Conservation (phyloP, 352 stramenopile species). For the Globisporangium mamillatum region DNA sequence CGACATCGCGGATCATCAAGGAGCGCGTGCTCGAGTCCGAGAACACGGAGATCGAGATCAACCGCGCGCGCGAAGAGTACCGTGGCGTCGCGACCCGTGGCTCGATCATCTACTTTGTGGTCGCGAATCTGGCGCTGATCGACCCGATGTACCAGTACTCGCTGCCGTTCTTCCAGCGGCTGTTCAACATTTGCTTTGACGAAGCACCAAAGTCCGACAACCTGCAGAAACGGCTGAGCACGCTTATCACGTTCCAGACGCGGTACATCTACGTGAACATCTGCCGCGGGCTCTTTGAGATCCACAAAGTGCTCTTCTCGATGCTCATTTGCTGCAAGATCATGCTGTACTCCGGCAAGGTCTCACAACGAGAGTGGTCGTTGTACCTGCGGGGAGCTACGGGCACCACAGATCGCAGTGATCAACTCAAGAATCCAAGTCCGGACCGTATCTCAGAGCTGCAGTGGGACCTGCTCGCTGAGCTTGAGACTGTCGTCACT, state of each 20-base stretch:
- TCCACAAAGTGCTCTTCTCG: constrained; percentile 93
- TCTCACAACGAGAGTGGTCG: constrained; percentile 81
- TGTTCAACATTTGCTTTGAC: constrained; percentile 92
- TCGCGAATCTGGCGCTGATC: constrained; percentile 89
- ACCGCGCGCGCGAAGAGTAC: constrained; percentile 87
- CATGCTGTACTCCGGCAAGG: constrained; percentile 74
- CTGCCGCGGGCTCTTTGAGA: constrained; percentile 92
- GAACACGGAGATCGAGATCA: constrained; percentile 90
- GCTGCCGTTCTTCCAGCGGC: constrained; percentile 88
- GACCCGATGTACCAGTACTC: constrained; percentile 97
- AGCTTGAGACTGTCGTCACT: constrained; percentile 66
- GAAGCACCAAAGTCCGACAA: constrained; percentile 54
- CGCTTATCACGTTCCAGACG: constrained; percentile 90
- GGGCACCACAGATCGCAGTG: constrained; percentile 18
- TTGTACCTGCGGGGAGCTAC: constrained; percentile 81
- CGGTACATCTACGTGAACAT: constrained; percentile 94
- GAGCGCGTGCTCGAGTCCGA: constrained; percentile 91
- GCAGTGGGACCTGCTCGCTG: constrained; percentile 83
- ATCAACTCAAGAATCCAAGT: constrained; percentile 48
- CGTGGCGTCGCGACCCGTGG: constrained; percentile 88
- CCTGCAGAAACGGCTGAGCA: constrained; percentile 62
- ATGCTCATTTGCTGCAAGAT: constrained; percentile 95
- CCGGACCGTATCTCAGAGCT: constrained; percentile 63
- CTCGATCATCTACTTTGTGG: constrained; percentile 95
- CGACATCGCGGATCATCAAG: constrained; percentile 82